phyloP scores from a whole-genome alignment of 2,329 filamentous ascomycete species.

The Alternaria triticina region DNA sequence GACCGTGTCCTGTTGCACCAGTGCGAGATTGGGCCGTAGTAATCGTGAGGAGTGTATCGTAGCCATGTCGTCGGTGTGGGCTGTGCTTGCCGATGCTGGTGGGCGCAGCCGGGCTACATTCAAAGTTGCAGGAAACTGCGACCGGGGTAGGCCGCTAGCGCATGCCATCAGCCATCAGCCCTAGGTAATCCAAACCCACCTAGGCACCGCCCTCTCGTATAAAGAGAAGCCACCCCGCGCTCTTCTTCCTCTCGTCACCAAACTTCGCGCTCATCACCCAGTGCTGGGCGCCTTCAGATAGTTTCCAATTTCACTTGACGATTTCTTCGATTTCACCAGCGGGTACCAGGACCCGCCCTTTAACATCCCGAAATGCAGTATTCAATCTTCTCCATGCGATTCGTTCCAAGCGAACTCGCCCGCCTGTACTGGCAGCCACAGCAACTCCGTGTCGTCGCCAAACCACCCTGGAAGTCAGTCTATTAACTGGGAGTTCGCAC shows the following conservation, averaged over 20 bases:
- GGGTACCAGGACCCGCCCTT: constrained; percentile 43
- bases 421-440: constrained; percentile 37
- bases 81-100: constrained; percentile 19
- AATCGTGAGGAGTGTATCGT: constrained; percentile 36
- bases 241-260: constrained; percentile 28
- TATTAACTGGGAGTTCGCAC: constrained; percentile 38
- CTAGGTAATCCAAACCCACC: neutral
- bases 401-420: constrained; percentile 24
- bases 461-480: constrained; percentile 33
- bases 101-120: constrained; percentile 3
- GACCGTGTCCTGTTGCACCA: constrained; percentile 25
- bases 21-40: constrained; percentile 29
- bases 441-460: constrained; percentile 22
- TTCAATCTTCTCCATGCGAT: constrained; percentile 28
- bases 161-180: constrained; percentile 3
- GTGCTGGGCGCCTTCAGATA: constrained; percentile 42
- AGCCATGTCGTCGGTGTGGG: constrained; percentile 32
- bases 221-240: constrained; percentile 26
- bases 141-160: constrained; percentile 13
- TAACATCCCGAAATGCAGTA: constrained; percentile 43
- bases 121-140: constrained; percentile 27
- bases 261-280: constrained; percentile 42
- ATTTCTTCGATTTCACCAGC: constrained; percentile 45
- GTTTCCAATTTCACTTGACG: constrained; percentile 47
- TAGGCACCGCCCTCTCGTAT: constrained; percentile 14